Conservation (phyloP, 352 stramenopile genomes). For the Phytophthora sojae region DNA sequence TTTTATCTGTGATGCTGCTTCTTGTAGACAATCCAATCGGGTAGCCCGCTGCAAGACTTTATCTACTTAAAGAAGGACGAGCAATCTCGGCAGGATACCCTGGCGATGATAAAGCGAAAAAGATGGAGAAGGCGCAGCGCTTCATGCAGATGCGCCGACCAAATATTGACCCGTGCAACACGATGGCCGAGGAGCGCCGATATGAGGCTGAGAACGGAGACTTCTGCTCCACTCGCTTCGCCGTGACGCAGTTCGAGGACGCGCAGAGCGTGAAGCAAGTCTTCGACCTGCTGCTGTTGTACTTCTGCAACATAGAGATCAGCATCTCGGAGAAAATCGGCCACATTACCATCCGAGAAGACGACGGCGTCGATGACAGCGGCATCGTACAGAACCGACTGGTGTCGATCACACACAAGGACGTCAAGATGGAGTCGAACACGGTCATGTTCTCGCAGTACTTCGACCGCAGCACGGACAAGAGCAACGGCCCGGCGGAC, state of each 20-base stretch:
- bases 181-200: slow-evolving; percentile 45
- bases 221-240: slow-evolving; percentile 63
- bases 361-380: slow-evolving; percentile 49
- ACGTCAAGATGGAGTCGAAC: slow-evolving; percentile 55
- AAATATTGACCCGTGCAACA: slow-evolving; percentile 33
- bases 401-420: slow-evolving; percentile 41
- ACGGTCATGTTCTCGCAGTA: slow-evolving; percentile 50
- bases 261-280: slow-evolving; percentile 43
- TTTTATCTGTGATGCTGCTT: slow-evolving; percentile 2
- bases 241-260: slow-evolving; percentile 57
- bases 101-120: slow-evolving; percentile 26
- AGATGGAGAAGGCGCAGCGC: slow-evolving; percentile 40
- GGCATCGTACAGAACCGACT: slow-evolving; percentile 57
- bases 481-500: slow-evolving; percentile 9
- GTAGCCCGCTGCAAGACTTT: slow-evolving; percentile 39
- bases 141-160: slow-evolving; percentile 44
- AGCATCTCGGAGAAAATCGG: slow-evolving; percentile 67
- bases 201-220: slow-evolving; percentile 58
- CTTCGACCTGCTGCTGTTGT: slow-evolving; percentile 58
- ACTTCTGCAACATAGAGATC: slow-evolving; percentile 68
- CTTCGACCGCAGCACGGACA: slow-evolving; percentile 25
- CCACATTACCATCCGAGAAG: slow-evolving; percentile 59
- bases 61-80: slow-evolving; percentile 37
- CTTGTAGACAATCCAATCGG: slow-evolving; percentile 37
- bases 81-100: slow-evolving; percentile 16